Evolutionary conservation across 2,329 filamentous ascomycete genomes (phyloP).

Genomic region (Thielaviopsis musarum): DNA sequence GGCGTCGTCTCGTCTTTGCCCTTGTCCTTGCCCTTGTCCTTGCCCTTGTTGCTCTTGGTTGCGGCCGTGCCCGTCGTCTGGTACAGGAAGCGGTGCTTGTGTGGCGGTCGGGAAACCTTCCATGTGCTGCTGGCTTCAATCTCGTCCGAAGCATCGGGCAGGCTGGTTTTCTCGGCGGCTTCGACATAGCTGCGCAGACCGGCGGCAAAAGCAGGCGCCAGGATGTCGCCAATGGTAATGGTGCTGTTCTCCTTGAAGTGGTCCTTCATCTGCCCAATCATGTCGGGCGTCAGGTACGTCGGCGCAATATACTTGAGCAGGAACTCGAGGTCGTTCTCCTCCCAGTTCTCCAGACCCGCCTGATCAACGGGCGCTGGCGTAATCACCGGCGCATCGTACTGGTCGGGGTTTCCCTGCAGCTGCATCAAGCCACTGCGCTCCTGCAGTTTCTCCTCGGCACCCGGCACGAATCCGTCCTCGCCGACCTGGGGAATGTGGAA

Average conservation of each 20-base stretch:
- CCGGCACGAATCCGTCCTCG: conserved; percentile 79
- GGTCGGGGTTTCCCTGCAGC: conserved; percentile 77
- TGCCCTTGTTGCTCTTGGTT: conserved; percentile 20
- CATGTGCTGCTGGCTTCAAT: conserved; percentile 46
- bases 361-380: conserved; percentile 32
- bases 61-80: conserved; percentile 29
- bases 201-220: conserved; percentile 61
- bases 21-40: conserved; percentile 3
- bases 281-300: conserved; percentile 82
- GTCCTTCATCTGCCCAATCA: conserved; percentile 63
- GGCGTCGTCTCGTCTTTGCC: conserved; percentile 26
- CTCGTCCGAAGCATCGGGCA: conserved; percentile 31
- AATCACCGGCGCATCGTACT: conserved; percentile 66
- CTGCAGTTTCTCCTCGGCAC: conserved; percentile 73
- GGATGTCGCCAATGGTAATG: conserved; percentile 62
- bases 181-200: conserved; percentile 57
- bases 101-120: conserved; percentile 70
- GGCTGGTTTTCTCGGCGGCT: conserved; percentile 36
- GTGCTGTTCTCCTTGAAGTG: conserved; percentile 72
- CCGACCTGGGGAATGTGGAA: conserved; percentile 94
- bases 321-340: conserved; percentile 72
- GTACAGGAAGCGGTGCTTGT: conserved; percentile 90
- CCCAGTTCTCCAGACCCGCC: conserved; percentile 38
- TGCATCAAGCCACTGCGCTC: conserved; percentile 85
- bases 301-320: conserved; percentile 80